These are phyloP conservation scores for Lindgomyces ingoldianus DNA, from an alignment of 495 filamentous ascomycete genomes.

Conservation along the genomic window DNA sequence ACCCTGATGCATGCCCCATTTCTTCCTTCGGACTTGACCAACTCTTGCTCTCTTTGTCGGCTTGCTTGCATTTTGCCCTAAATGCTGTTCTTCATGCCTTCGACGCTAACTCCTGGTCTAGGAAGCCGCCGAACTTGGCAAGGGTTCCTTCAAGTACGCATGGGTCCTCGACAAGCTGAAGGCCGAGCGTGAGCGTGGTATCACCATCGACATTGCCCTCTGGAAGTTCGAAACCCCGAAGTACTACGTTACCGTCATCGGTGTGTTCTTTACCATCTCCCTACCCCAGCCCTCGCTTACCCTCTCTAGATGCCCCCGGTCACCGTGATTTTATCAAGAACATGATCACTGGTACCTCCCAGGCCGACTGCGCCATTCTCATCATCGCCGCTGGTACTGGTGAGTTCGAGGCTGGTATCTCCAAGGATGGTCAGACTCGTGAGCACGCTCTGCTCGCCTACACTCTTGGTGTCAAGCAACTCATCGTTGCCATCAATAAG, in stretches of 20 bases:
- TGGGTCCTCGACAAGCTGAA: conserved; percentile 99
- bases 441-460: conserved; percentile 99
- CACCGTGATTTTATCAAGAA: conserved; percentile 99
- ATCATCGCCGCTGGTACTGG: conserved; percentile 99
- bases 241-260: conserved; percentile 99
- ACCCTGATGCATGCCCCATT: conserved; percentile 25
- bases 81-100: not conserved
- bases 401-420: conserved; percentile 99
- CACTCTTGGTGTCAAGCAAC: conserved; percentile 99
- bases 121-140: conserved; percentile 99
- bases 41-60: not conserved
- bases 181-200: conserved; percentile 99
- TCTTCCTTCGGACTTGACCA: not conserved
- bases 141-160: conserved; percentile 99
- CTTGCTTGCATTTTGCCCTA: not conserved
- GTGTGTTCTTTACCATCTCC: conserved; percentile 53
- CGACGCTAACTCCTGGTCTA: conserved; percentile 52
- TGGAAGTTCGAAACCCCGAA: conserved; percentile 99
- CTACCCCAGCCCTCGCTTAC: not conserved
- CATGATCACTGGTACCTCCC: conserved; percentile 99
- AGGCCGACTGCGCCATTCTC: conserved; percentile 99
- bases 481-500: conserved; percentile 99
- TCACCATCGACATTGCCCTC: conserved; percentile 99
- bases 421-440: conserved; percentile 99
- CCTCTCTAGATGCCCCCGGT: conserved; percentile 78